Conservation (phyloP, 1,284 basidiomycete genomes). For the Moesziomyces globuligerus region DNA sequence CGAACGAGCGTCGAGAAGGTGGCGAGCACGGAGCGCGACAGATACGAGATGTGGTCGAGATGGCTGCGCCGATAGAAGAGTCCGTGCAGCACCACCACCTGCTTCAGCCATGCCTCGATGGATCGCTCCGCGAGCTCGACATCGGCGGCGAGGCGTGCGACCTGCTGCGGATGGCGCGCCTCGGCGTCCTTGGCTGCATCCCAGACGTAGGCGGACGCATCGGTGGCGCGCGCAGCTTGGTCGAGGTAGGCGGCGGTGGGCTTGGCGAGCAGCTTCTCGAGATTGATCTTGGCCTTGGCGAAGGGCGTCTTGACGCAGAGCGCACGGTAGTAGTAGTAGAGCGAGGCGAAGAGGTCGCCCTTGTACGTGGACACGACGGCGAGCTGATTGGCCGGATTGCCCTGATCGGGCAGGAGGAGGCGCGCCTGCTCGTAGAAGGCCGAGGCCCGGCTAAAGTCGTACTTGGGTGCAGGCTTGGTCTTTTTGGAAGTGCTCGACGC, state of each 20-base stretch:
- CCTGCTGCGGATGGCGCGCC: constrained; percentile 24
- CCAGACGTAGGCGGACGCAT: constrained; percentile 18
- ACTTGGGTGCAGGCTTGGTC: constrained; percentile 14
- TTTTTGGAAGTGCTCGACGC: constrained; percentile 13
- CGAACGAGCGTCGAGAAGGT: constrained; percentile 43
- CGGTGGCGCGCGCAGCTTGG: constrained; percentile 14
- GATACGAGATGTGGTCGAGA: constrained; percentile 44
- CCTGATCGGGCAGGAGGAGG: constrained; percentile 57
- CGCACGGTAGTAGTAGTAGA: constrained; percentile 90
- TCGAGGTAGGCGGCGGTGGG: constrained; percentile 42
- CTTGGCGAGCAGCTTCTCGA: constrained; percentile 72
- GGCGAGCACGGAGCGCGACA: constrained; percentile 48
- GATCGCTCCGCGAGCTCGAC: constrained; percentile 18
- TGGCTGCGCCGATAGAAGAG: constrained; percentile 50
- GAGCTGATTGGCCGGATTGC: constrained; percentile 90
- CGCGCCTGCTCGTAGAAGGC: constrained; percentile 62
- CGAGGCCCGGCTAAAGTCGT: constrained; percentile 56
- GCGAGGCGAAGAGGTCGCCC: constrained; percentile 80
- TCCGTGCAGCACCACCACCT: constrained; percentile 57
- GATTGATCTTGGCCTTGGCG: constrained; percentile 85
- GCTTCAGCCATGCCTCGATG: constrained; percentile 33
- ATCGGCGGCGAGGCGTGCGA: constrained; percentile 22
- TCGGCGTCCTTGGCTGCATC: constrained; percentile 24
- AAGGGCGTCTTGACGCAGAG: constrained; percentile 87
- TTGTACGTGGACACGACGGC: constrained; percentile 89